These are phyloP conservation scores for Aspergillus transmontanensis DNA, from an alignment of 2,329 filamentous ascomycete genomes.

Conservation along the genomic window DNA sequence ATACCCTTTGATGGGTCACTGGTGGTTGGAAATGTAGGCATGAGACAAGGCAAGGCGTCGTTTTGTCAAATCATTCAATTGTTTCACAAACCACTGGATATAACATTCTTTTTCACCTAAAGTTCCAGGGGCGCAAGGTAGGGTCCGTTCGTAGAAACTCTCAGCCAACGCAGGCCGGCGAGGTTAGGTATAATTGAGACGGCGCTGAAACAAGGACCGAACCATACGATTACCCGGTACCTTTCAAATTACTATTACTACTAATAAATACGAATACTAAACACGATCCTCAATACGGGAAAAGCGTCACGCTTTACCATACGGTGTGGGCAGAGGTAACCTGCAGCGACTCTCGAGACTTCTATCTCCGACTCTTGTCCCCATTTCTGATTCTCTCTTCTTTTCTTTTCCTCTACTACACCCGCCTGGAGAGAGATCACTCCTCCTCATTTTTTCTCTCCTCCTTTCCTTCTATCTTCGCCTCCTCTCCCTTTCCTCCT, in stretches of 20 bases:
- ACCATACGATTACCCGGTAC: conserved; percentile 14
- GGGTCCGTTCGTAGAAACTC: neutral
- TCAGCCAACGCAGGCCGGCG: conserved; percentile 11
- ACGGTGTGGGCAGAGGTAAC: conserved; percentile 24
- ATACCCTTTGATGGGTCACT: neutral
- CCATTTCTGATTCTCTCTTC: conserved; percentile 32
- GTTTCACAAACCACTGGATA: conserved; percentile 19
- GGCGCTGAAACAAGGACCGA: conserved; percentile 21
- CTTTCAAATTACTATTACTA: conserved; percentile 5
- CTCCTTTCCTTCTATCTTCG: conserved; percentile 35
- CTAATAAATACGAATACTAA: conserved; percentile 12
- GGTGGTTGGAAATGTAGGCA: conserved; percentile 10
- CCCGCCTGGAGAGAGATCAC: conserved; percentile 46
- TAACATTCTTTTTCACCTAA: conserved; percentile 13
- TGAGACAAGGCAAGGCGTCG: conserved; percentile 11
- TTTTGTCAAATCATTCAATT: conserved; percentile 2
- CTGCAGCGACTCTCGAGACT: conserved; percentile 24
- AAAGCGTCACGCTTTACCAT: conserved; percentile 26
- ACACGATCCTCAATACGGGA: conserved; percentile 16
- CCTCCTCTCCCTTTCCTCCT: conserved; percentile 36
- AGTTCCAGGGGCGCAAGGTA: conserved; percentile 10
- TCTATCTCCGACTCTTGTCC: conserved; percentile 29
- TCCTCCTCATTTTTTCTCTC: conserved; percentile 39
- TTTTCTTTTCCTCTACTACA: conserved; percentile 42
- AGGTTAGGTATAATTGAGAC: conserved; percentile 17